These are phyloP conservation scores for Fusarium transvaalense DNA, from an alignment of 2,329 filamentous ascomycete genomes.

Conservation along the genomic window DNA sequence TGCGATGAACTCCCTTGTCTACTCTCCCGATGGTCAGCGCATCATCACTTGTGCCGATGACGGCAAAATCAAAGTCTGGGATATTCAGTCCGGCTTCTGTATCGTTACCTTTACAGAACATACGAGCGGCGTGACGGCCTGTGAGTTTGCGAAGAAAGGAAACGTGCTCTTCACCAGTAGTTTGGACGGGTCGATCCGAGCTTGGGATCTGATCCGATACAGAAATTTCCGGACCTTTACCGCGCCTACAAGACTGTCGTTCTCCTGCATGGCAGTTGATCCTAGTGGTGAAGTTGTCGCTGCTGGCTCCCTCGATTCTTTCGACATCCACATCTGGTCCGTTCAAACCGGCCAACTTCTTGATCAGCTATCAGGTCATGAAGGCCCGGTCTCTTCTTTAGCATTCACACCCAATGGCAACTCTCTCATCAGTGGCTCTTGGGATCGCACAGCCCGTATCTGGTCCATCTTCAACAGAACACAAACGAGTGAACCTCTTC, in stretches of 20 bases:
- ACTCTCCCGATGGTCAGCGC: slow-evolving; percentile 92
- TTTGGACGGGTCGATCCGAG: slow-evolving; percentile 91
- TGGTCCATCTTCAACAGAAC: slow-evolving; percentile 96
- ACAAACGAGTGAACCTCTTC: slow-evolving; percentile 93
- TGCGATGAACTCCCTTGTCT: slow-evolving; percentile 91
- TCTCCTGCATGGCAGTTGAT: slow-evolving; percentile 95
- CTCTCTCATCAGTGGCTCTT: slow-evolving; percentile 89
- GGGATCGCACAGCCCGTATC: slow-evolving; percentile 94
- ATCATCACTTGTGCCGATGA: slow-evolving; percentile 96
- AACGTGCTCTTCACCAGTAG: slow-evolving; percentile 97
- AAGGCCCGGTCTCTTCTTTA: slow-evolving; percentile 90
- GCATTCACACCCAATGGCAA: slow-evolving; percentile 90
- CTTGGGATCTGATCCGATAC: slow-evolving; percentile 96
- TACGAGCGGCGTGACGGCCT: slow-evolving; percentile 91
- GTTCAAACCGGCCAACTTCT: slow-evolving; percentile 97
- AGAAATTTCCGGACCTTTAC: slow-evolving; percentile 98
- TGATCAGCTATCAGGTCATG: slow-evolving; percentile 90
- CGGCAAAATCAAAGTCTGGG: slow-evolving; percentile 99
- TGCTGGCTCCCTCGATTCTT: slow-evolving; percentile 93
- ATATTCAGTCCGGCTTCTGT: slow-evolving; percentile 95
- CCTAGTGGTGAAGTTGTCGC: slow-evolving; percentile 96
- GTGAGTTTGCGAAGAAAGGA: slow-evolving; percentile 93
- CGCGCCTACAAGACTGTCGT: slow-evolving; percentile 89
- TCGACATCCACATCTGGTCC: slow-evolving; percentile 98
- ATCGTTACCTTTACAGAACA: slow-evolving; percentile 99